Percentiles rank a stretch among this genome's conserved stretches.
Conservation (phyloP, 257 asterid species). For the Gardenia jasminoides region DNA sequence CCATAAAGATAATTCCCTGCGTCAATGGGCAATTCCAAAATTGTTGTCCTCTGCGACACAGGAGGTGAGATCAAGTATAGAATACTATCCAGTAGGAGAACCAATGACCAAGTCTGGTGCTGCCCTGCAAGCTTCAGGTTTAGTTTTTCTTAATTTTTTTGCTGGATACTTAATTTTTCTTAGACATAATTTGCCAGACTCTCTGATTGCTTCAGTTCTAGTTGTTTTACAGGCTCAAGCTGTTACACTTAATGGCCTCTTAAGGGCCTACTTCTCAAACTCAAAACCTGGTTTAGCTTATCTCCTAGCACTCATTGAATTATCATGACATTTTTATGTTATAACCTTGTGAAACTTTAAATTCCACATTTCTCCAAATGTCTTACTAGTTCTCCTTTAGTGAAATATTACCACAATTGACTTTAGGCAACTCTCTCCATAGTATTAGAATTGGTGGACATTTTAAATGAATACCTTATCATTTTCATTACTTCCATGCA, state of each 20-base stretch:
- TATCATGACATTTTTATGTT: too few relatives aligned
- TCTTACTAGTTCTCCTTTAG: not conserved
- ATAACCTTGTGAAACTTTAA: too few relatives aligned
- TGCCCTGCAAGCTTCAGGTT: constrained; percentile 70
- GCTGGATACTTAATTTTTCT: not conserved
- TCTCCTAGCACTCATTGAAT: too few relatives aligned
- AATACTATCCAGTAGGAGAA: constrained; percentile 70
- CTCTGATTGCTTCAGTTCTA: too few relatives aligned
- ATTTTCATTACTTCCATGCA: not conserved
- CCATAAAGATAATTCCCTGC: constrained; percentile 6
- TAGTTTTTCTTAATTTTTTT: constrained; percentile 9
- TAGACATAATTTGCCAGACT: too few relatives aligned
- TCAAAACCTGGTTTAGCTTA: too few relatives aligned
- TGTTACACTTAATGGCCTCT: too few relatives aligned
- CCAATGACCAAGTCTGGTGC: constrained; percentile 57
- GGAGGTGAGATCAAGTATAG: constrained; percentile 44
- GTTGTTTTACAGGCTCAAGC: too few relatives aligned
- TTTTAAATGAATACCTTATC: not conserved
- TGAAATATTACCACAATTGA: not conserved
- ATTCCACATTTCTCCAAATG: too few relatives aligned
- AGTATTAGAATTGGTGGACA: not conserved
- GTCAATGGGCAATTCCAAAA: constrained; percentile 18
- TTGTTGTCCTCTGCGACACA: constrained; percentile 61
- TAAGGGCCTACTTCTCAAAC: too few relatives aligned
- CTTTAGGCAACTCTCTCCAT: not conserved